Conservation (phyloP, 345 rosid species). For the Eucalyptus camaldulensis region DNA sequence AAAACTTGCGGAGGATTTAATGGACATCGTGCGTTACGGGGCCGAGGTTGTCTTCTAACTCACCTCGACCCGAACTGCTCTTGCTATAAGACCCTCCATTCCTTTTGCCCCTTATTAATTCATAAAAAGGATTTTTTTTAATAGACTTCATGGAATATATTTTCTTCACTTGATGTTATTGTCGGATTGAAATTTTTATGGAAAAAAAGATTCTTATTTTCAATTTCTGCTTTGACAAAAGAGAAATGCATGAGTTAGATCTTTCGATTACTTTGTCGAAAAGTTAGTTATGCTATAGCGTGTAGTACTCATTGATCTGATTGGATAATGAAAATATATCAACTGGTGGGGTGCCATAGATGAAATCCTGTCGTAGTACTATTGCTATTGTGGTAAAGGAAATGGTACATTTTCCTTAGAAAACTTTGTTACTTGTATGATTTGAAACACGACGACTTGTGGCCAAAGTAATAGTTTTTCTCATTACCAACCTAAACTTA, state of each 20-base stretch:
- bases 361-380: neutral
- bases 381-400: neutral
- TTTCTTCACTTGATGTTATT: neutral
- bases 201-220: neutral
- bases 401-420: neutral
- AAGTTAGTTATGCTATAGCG: neutral
- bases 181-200: neutral
- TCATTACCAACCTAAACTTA: neutral
- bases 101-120: neutral
- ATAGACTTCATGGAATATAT: no score
- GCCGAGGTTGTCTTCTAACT: neutral
- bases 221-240: neutral
- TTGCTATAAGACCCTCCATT: no score
- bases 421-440: neutral
- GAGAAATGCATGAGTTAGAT: neutral
- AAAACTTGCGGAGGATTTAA: neutral
- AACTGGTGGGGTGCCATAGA: accelerated
- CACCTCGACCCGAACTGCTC: neutral
- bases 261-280: neutral
- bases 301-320: neutral
- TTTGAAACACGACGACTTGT: accelerated
- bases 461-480: neutral
- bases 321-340: neutral
- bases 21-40: neutral
- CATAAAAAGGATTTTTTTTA: neutral